These are phyloP conservation scores for Fusarium decemcellulare DNA, from an alignment of 2,329 filamentous ascomycete species.

Conservation along the genomic window DNA sequence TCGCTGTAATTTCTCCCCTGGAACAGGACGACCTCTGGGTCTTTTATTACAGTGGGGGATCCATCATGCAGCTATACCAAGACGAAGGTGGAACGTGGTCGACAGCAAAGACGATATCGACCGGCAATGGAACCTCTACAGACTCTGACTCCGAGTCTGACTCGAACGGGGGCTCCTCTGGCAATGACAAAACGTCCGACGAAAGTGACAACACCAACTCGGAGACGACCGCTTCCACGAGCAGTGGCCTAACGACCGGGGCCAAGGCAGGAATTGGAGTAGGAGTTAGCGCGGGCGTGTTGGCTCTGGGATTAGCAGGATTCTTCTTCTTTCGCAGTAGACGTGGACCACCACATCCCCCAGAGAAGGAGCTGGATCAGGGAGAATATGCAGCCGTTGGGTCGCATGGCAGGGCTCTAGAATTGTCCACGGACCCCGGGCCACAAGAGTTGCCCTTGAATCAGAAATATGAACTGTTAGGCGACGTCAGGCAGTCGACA, in stretches of 20 bases:
- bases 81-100: slow-evolving; percentile 13
- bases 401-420: not conserved
- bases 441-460: slow-evolving; percentile 19
- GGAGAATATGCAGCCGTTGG: not conserved
- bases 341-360: not conserved
- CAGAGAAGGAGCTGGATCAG: not conserved
- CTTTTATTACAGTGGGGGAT: slow-evolving; percentile 26
- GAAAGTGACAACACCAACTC: not conserved
- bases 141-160: not conserved
- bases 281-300: slow-evolving; percentile 6
- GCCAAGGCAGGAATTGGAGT: slow-evolving; percentile 30
- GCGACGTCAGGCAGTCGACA: slow-evolving; percentile 13
- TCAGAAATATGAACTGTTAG: slow-evolving; percentile 21
- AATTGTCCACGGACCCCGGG: slow-evolving; percentile 10
- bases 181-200: not conserved
- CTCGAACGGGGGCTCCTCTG: not conserved
- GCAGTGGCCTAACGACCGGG: slow-evolving; percentile 6
- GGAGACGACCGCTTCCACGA: not conserved
- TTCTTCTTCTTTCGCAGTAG: slow-evolving; percentile 19
- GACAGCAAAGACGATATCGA: not conserved
- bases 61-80: slow-evolving; percentile 21
- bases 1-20: slow-evolving; percentile 27
- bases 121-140: not conserved
- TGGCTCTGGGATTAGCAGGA: not conserved
- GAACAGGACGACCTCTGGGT: slow-evolving; percentile 25